These are phyloP conservation scores for Aspergillus tubingensis DNA, from an alignment of 2,329 filamentous ascomycete genomes.

Conservation along the genomic window DNA sequence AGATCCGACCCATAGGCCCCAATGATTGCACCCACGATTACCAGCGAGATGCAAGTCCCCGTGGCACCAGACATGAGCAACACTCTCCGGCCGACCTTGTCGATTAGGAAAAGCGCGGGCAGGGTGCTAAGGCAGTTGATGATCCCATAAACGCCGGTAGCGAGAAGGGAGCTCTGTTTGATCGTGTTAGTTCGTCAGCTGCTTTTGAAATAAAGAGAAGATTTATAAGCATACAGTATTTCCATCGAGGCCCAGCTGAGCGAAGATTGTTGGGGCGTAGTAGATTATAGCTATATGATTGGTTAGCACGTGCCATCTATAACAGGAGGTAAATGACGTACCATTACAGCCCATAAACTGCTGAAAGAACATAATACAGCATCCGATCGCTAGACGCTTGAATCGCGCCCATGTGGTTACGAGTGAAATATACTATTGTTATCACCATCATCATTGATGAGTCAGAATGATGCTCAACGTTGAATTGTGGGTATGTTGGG, in stretches of 20 bases:
- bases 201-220: background rate
- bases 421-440: slow-evolving; percentile 33
- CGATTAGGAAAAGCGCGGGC: slow-evolving; percentile 37
- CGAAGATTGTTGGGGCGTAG: slow-evolving; percentile 52
- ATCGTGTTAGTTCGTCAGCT: background rate
- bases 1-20: slow-evolving; percentile 34
- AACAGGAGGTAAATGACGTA: slow-evolving; percentile 9
- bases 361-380: slow-evolving; percentile 45
- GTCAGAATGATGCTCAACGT: background rate
- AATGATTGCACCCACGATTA: slow-evolving; percentile 39
- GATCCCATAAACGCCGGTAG: slow-evolving; percentile 43
- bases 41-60: slow-evolving; percentile 39
- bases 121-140: slow-evolving; percentile 41
- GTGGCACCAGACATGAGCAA: slow-evolving; percentile 40
- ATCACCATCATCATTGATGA: background rate
- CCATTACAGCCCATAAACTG: slow-evolving; percentile 53
- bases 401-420: slow-evolving; percentile 39
- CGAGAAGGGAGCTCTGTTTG: slow-evolving; percentile 34
- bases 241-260: slow-evolving; percentile 44
- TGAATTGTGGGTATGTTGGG: background rate
- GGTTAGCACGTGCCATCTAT: too few relatives aligned
- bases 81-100: slow-evolving; percentile 36
- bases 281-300: slow-evolving; percentile 43
- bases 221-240: slow-evolving; percentile 27
- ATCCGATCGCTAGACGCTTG: slow-evolving; percentile 42